Percentiles rank a stretch among this genome's conserved stretches.
Conservation (phyloP, 75 land plant species). For the Cryptomeria japonica region DNA sequence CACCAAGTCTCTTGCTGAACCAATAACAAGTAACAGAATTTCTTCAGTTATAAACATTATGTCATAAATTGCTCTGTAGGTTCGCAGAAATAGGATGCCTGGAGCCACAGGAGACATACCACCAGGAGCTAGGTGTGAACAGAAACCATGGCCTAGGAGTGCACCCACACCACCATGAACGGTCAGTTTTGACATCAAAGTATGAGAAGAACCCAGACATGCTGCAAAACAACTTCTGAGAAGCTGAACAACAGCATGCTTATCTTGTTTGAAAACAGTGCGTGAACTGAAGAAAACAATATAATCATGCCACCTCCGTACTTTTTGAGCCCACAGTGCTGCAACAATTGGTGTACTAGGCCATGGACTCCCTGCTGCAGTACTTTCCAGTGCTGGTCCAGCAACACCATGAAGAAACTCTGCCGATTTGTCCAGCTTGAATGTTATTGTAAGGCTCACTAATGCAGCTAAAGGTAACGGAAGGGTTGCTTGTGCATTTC, state of each 20-base stretch:
- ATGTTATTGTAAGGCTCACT: slow-evolving; percentile 85
- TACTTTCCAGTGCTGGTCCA: slow-evolving; percentile 75
- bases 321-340: slow-evolving; percentile 86
- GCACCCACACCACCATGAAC: slow-evolving; percentile 59
- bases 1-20: slow-evolving; percentile 44
- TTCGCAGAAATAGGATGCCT: slow-evolving; percentile 74
- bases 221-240: slow-evolving; percentile 73
- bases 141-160: slow-evolving; percentile 50
- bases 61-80: slow-evolving; percentile 58
- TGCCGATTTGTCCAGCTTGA: slow-evolving; percentile 67
- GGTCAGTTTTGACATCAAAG: slow-evolving; percentile 25
- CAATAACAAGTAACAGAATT: slow-evolving; percentile 59
- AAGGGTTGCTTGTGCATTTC: slow-evolving; percentile 35
- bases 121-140: slow-evolving; percentile 16
- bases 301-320: slow-evolving; percentile 80
- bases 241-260: slow-evolving; percentile 62
- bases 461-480: slow-evolving; percentile 86
- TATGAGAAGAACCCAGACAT: slow-evolving; percentile 40
- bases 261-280: slow-evolving; percentile 53
- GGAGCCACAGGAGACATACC: slow-evolving; percentile 45
- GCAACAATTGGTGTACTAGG: slow-evolving; percentile 73
- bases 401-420: slow-evolving; percentile 72
- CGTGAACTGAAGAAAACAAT: slow-evolving; percentile 60
- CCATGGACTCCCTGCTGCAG: slow-evolving; percentile 67
- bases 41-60: slow-evolving; percentile 59